Evolutionary conservation across 345 rosid species (phyloP).

Genomic region (Salix caprea): DNA sequence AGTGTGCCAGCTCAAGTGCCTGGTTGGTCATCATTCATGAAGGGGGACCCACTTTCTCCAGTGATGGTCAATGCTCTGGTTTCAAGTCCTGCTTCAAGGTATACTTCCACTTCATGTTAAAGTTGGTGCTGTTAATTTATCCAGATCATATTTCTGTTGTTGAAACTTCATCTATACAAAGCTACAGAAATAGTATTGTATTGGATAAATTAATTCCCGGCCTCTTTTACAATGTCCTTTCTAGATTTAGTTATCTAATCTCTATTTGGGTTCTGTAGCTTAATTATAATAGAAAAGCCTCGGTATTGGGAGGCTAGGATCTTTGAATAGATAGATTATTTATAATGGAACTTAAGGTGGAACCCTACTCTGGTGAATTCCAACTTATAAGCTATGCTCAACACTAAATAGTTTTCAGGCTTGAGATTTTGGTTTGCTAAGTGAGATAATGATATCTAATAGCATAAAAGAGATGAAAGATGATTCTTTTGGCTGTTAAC

Average conservation of each 20-base stretch:
- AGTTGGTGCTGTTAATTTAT: background rate
- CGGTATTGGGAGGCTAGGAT: background rate
- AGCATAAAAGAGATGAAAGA: background rate
- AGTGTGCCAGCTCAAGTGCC: constrained; percentile 44
- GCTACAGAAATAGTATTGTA: background rate
- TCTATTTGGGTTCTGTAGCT: background rate
- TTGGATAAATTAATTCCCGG: background rate
- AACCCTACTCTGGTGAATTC: background rate
- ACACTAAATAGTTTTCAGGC: background rate
- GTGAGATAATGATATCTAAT: background rate
- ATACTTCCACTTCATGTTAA: constrained; percentile 12
- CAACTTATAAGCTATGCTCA: background rate
- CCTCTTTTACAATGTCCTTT: background rate
- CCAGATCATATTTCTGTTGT: background rate
- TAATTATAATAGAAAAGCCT: background rate
- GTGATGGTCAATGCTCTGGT: constrained; percentile 51
- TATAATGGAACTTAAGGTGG: too few relatives aligned
- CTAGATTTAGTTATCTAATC: background rate
- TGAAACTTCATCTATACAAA: constrained; percentile 1
- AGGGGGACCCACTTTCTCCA: constrained; percentile 73
- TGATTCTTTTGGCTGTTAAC: constrained; percentile 2
- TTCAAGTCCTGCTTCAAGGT: constrained; percentile 94
- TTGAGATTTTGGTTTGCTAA: background rate
- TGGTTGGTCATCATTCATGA: constrained; percentile 87
- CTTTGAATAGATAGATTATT: background rate